Percentiles rank a stretch among this genome's conserved stretches.
phyloP scores from a whole-genome alignment of 192 early-diverging fungal genomes.

The Polychytrium aggregatum region DNA sequence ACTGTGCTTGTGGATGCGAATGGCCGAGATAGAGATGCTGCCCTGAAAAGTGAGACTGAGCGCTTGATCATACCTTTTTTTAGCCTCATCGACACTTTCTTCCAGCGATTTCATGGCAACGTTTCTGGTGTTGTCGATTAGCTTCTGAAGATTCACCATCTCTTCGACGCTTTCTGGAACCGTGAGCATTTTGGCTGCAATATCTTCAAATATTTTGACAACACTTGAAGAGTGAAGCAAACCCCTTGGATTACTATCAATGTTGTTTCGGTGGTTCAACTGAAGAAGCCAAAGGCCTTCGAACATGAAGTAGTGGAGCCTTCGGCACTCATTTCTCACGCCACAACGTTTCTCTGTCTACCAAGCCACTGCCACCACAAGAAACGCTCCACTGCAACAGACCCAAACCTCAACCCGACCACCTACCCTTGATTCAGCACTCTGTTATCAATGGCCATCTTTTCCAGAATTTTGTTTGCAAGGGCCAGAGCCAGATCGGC shows the following conservation, averaged over 20 bases:
- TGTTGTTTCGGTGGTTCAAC: too few relatives aligned
- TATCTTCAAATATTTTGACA: slow-evolving; percentile 30
- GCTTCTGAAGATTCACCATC: slow-evolving; percentile 49
- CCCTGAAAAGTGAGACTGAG: background rate
- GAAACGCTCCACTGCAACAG: too few relatives aligned
- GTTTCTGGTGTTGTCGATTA: slow-evolving; percentile 29
- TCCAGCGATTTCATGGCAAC: slow-evolving; percentile 31
- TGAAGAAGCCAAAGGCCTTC: too few relatives aligned
- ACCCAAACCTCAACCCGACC: too few relatives aligned
- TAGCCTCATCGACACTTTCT: slow-evolving; percentile 44
- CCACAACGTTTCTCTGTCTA: too few relatives aligned
- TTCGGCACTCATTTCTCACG: too few relatives aligned
- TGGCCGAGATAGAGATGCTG: background rate
- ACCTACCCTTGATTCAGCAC: too few relatives aligned
- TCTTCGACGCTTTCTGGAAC: slow-evolving; percentile 43
- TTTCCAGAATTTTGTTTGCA: slow-evolving; percentile 33
- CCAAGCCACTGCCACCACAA: too few relatives aligned
- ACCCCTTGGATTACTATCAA: too few relatives aligned
- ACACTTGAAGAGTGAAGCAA: too few relatives aligned
- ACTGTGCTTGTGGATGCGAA: too few relatives aligned
- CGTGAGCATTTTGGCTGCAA: slow-evolving; percentile 27
- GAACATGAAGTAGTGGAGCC: too few relatives aligned
- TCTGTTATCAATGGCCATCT: slow-evolving; percentile 27
- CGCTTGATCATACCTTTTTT: slow-evolving; percentile 26
- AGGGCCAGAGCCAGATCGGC: slow-evolving; percentile 31